phyloP scores from a whole-genome alignment of 176 grass and related monocot species.

The Carex pumila region DNA sequence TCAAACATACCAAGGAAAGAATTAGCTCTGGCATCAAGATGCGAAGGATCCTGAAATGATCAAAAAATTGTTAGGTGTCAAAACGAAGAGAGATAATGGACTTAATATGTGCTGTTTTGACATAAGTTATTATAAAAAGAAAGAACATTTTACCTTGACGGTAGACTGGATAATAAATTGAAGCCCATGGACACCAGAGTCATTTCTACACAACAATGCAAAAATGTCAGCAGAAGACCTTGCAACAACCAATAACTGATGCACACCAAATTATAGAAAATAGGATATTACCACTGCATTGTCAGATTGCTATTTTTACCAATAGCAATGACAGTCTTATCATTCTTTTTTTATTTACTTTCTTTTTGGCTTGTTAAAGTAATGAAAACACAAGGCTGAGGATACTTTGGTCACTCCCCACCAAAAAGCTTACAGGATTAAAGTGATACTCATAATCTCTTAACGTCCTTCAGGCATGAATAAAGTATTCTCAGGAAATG shows the following conservation, averaged over 20 bases:
- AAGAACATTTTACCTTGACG: constrained; percentile 41
- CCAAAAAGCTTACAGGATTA: not conserved
- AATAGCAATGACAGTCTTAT: not conserved
- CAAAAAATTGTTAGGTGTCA: constrained; percentile 3
- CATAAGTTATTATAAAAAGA: not conserved
- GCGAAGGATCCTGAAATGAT: constrained; percentile 60
- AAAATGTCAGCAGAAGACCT: not conserved
- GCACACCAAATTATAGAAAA: not conserved
- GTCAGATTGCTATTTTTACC: not conserved
- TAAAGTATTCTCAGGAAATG: not conserved
- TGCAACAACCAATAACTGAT: constrained; percentile 12
- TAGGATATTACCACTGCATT: not conserved
- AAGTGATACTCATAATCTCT: not conserved
- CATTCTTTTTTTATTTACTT: not conserved
- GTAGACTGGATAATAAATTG: constrained; percentile 97
- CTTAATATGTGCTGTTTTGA: not conserved
- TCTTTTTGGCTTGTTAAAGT: not conserved
- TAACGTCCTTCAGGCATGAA: not conserved
- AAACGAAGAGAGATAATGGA: not conserved
- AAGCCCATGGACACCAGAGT: constrained; percentile 62
- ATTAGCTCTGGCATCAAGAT: constrained; percentile 72
- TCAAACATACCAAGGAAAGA: constrained; percentile 78
- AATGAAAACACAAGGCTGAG: not conserved
- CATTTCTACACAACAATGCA: constrained; percentile 42
- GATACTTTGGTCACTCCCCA: not conserved